These are phyloP conservation scores for Polyrhizophydium stewartii DNA, from an alignment of 371 early-diverging fungal genomes.

Conservation along the genomic window DNA sequence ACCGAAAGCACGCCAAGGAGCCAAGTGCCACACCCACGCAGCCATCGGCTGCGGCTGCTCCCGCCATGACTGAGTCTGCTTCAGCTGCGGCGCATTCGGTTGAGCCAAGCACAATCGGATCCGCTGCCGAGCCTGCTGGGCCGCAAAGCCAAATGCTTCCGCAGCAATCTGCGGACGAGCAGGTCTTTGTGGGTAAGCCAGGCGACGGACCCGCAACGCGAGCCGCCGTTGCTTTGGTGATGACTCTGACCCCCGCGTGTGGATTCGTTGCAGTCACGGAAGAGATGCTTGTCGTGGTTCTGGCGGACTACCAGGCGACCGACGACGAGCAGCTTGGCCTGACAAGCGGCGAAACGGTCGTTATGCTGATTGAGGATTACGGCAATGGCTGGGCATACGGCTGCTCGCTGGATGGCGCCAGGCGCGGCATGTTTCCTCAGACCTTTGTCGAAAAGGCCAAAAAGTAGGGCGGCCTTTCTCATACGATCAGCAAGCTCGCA, in stretches of 20 bases:
- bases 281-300: constrained; percentile 10
- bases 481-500: too few species aligned
- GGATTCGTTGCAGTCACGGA: not conserved
- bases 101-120: too few species aligned
- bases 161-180: not conserved
- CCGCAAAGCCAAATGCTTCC: too few species aligned
- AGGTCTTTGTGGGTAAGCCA: not conserved
- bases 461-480: too few species aligned
- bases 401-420: constrained; percentile 8
- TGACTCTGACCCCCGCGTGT: not conserved
- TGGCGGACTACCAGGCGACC: constrained; percentile 13
- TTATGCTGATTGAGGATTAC: constrained; percentile 2
- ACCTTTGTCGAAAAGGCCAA: constrained; percentile 17
- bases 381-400: constrained; percentile 20
- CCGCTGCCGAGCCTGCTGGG: too few species aligned
- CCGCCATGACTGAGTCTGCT: too few species aligned
- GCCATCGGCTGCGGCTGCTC: too few species aligned
- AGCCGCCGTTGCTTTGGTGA: not conserved
- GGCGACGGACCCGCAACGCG: too few species aligned
- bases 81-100: too few species aligned
- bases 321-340: constrained; percentile 11
- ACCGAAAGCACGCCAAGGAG: too few species aligned
- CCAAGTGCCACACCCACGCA: too few species aligned
- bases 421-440: constrained; percentile 13
- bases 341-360: constrained; percentile 8